Evolutionary conservation across 176 grass and related monocot genomes (phyloP), one percentile per base, ranked within the genome.

Genomic region (Cenchrus purpureus): DNA sequence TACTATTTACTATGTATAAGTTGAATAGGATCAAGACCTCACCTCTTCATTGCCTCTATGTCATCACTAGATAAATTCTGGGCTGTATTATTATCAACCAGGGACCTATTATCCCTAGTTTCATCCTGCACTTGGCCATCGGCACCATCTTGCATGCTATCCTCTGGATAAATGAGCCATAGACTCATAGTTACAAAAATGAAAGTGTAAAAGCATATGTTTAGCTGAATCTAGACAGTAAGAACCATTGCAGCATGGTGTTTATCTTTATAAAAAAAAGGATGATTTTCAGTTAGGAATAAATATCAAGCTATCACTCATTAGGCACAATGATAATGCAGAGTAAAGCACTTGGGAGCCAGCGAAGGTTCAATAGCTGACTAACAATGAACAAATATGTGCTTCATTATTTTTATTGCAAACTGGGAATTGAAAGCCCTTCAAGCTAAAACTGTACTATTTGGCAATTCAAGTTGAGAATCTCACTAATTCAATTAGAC

Each of bases 41-140:
- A 96, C 97, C 93, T 95, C 77, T 84, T 82, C 97, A 99, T 91
- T 44, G 93, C 79, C 10, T 99, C 93, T 12, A 99, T 99, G 89
- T 99, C 97, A 68, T 94, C 86, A 25, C 84, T 92, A 17, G 93
- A 99, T 68, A 99, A 82, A 92, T 76, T 96, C 85, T 99, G 97
- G 11, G 97, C 97, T 2, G 83, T 96, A 20, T 98, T 98, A 65
- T 98, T 98, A 66, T 98, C 97, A 20, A 98, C 78, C 70, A 99
- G 84, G 73, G 84, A 87, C 76, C 97, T 90, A 84, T 98, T 98
- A 82, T 98, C 97, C 88, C 84, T 95, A 19, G 68, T 77, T 65
- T 92, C 93, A 34, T 84, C 75, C 80, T 69, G 61, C 7, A 4
- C 2, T 58, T 87, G 84, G 7, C 85, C 88, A 19, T 91, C 46